Base-by-base conservation (phyloP, 345 rosid genomes). In the Psidium friedrichsthalianum region DNA sequence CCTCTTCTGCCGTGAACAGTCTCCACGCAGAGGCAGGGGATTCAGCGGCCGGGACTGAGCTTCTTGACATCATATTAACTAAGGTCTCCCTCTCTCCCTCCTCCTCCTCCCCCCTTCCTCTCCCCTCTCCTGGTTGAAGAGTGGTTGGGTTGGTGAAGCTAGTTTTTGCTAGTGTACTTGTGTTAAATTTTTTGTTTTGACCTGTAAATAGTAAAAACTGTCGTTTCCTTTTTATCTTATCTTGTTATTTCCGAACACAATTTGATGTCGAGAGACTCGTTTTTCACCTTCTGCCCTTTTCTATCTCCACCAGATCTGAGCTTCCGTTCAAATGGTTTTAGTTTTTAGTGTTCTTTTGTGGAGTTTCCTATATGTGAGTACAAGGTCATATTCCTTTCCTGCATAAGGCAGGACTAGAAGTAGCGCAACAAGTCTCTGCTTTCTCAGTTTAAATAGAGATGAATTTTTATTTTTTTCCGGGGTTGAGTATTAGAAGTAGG, bases 1-100 rank as follows among this genome's bases (percentile, higher is more conserved):
- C 61, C 15, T 24, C 40, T 13, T 59, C 36, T 27, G 51, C 51
- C 6, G 40, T 2, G 49, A 51, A 24, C 83, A 86, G 88, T 55
- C 83, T 80, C 51, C 83, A 76, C 22, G 76, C 40, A 16, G 83
- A 80, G 86, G 40, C 56, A 53, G 82, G 82, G 42, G 88, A 84
- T 87, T 82, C 86, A 11, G 59, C 51, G 3, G 74, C 85, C 64
- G 85, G 86, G 32, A 24, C 84, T 85, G 88, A 87, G 40, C 88
- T 87, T 84, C 88, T 87, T 29, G 88, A 87, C 36, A 82, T 87
- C 84, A 82, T 87, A 40, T 84, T 87, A 49, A 54, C 86, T 1
- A 85, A 87, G 88, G 88, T 82, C 58, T 18, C n/a, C 9, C 84
- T 51, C 59, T n/a, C 55, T 27, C 32, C 52, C 54, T 82, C 40